Evolutionary conservation across 2,329 filamentous ascomycete species (phyloP), one percentile per base, ranked within the genome.

Genomic region (Penicillium sp.): DNA sequence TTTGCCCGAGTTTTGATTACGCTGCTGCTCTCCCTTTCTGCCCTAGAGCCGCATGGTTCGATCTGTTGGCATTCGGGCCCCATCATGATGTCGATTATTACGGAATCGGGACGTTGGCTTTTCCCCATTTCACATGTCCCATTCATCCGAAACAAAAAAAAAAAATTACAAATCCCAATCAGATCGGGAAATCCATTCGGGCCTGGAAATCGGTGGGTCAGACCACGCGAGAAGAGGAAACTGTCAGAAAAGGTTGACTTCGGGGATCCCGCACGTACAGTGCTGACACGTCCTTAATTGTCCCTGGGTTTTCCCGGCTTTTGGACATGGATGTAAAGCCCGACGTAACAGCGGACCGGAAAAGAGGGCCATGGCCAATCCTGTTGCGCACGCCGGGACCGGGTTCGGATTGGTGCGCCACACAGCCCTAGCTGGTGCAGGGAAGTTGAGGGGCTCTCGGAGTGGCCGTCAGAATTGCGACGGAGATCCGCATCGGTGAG

Each of bases 391-490:
- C 20, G 5, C 11, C 9, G 10, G 5, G 18, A 20, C 35, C 11
- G 6, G 16, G 18, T 2, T 14, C 20, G 18, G 8, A 38, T 5
- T 16, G 9, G 35, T 24, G 39, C 31, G 46, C 46, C 46, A 44
- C 47, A 44, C 38, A 57, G 55, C 55, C 55, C 53, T 57, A 57
- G 44, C 44, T 42, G 47, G 36, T 44, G 42, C 25, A 30, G 38
- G 18, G 24, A 42, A 42, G 4, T 20, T 11, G 20, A n/a, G n/a
- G 46, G 40, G 31, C 22, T 27, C 22, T 46, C 54, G 55, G 55
- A 56, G 53, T 46, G 46, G 42, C 55, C 55, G 55, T 57, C 40
- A 46, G 31, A 42, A 45, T 46, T 18, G 36, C 36, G 25, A 43
- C 43, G 27, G 44, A 35, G 33, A 35, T 30, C 33, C 18, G 24